Evolutionary conservation across 306 rosid species (phyloP).

Genomic region (Ceratonia siliqua): DNA sequence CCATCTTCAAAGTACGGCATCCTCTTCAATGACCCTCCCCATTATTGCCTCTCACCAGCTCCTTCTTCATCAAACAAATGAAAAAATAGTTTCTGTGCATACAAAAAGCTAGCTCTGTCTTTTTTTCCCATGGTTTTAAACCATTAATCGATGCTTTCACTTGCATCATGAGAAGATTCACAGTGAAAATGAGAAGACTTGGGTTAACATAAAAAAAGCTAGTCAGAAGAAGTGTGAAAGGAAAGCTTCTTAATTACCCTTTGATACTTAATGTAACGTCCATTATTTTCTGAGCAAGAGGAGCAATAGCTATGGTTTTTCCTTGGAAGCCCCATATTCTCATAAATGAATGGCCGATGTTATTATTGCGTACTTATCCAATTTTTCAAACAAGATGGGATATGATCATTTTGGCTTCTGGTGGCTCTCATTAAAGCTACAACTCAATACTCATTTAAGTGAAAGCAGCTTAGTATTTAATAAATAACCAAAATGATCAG

Average conservation of each 20-base stretch:
- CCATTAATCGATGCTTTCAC: not conserved
- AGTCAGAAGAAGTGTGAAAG: not conserved
- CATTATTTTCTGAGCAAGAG: not conserved
- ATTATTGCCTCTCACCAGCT: too few relatives aligned
- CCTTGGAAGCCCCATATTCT: constrained; percentile 21
- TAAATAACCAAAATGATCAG: constrained; percentile 33
- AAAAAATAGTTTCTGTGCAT: not conserved
- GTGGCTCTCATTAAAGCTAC: constrained; percentile 43
- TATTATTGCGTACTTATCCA: constrained; percentile 24
- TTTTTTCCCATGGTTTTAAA: not conserved
- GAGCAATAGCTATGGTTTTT: not conserved
- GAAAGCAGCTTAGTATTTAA: constrained; percentile 41
- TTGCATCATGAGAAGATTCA: not conserved
- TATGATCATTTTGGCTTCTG: constrained; percentile 36
- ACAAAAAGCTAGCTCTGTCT: not conserved
- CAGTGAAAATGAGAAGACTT: not conserved
- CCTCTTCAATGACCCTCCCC: too few relatives aligned
- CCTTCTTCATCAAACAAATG: too few relatives aligned
- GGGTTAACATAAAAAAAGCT: not conserved
- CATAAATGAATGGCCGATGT: constrained; percentile 34
- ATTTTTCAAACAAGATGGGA: constrained; percentile 7
- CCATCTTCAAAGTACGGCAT: not conserved
- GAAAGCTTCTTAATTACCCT: constrained; percentile 1
- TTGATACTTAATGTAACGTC: not conserved
- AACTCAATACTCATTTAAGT: constrained; percentile 35